A percentile compares a stretch with the other conserved stretches of the same genome.
Evolutionary conservation across 345 rosid genomes (phyloP).

Genomic region (Eucalyptus pauciflora): DNA sequence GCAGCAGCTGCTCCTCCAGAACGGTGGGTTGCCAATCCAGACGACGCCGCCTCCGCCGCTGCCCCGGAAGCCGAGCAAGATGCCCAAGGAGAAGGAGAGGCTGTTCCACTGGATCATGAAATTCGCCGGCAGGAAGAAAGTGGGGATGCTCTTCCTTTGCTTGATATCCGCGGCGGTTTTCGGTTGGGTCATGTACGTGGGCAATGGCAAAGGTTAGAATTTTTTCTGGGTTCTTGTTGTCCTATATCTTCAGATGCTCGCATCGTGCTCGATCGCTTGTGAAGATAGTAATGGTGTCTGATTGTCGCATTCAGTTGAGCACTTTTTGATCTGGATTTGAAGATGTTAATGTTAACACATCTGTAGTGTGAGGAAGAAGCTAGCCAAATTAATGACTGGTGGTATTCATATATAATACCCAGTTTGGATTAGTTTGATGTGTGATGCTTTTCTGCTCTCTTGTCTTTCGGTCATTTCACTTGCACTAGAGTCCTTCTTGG

Average conservation of each 20-base stretch:
- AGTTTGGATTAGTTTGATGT: background rate
- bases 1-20: slow-evolving; percentile 30
- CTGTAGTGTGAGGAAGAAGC: background rate
- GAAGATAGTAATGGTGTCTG: background rate
- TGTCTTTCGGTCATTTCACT: background rate
- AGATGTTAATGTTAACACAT: background rate
- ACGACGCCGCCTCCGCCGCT: slow-evolving; percentile 21
- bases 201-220: slow-evolving; percentile 80
- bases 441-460: background rate
- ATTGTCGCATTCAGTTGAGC: background rate
- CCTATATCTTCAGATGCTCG: background rate
- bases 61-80: slow-evolving; percentile 60
- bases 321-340: background rate
- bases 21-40: slow-evolving; percentile 24
- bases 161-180: slow-evolving; percentile 76
- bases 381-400: background rate
- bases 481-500: background rate
- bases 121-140: slow-evolving; percentile 84
- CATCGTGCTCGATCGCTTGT: background rate
- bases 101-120: slow-evolving; percentile 80
- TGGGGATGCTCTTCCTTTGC: slow-evolving; percentile 89
- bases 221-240: background rate
- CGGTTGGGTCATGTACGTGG: slow-evolving; percentile 68
- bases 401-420: background rate
- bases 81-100: slow-evolving; percentile 78